These are phyloP conservation scores for Malassezia restricta DNA, from an alignment of 1,284 basidiomycete genomes.

Conservation along the genomic window DNA sequence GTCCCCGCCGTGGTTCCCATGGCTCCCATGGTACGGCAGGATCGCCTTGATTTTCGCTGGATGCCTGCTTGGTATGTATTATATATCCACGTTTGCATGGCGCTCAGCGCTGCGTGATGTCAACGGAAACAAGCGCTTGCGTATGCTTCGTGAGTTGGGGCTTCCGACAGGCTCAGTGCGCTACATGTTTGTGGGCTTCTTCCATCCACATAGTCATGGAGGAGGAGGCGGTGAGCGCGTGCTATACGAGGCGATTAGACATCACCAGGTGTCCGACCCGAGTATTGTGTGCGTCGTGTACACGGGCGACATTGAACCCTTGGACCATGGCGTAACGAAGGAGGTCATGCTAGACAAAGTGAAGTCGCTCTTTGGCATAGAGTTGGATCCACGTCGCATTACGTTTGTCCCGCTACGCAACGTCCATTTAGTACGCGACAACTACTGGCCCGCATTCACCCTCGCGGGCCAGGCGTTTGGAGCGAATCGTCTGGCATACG, in stretches of 20 bases:
- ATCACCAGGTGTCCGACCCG: constrained; percentile 62
- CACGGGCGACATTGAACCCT: constrained; percentile 53
- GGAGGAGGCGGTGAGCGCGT: constrained; percentile 95
- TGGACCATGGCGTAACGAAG: constrained; percentile 51
- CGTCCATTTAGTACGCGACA: constrained; percentile 65
- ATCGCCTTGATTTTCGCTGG: neutral
- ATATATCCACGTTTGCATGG: constrained; percentile 6
- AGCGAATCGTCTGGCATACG: constrained; percentile 67
- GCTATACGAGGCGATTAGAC: constrained; percentile 77
- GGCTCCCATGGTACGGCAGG: neutral
- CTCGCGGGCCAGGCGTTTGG: constrained; percentile 82
- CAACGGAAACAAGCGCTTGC: constrained; percentile 3
- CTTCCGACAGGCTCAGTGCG: neutral
- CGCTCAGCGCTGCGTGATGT: constrained; percentile 9
- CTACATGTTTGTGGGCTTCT: constrained; percentile 56
- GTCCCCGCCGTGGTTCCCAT: no score
- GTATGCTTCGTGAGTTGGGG: neutral
- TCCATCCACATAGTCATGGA: constrained; percentile 94
- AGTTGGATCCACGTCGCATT: constrained; percentile 56
- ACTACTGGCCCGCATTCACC: constrained; percentile 74
- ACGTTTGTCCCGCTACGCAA: constrained; percentile 66
- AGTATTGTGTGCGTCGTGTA: constrained; percentile 72
- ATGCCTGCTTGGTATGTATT: neutral
- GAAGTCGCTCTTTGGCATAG: constrained; percentile 64
- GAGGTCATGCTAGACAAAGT: constrained; percentile 57